Percentiles rank a stretch among this genome's conserved stretches.
Evolutionary conservation across 306 rosid genomes (phyloP).

Genomic region (Vigna reflexopilosa): DNA sequence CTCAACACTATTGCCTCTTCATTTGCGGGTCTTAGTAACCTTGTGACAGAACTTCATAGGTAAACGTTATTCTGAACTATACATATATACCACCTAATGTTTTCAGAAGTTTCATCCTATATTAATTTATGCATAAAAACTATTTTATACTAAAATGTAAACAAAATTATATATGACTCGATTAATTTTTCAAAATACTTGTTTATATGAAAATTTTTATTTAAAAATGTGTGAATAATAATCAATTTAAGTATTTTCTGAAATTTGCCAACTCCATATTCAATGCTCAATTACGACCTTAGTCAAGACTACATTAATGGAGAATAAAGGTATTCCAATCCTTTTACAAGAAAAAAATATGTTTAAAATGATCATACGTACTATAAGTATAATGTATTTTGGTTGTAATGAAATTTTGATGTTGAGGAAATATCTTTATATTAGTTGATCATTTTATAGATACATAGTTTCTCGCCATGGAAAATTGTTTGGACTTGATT

Average conservation of each 20-base stretch:
- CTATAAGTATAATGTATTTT: slow-evolving; percentile 16
- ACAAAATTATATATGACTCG: too few relatives aligned
- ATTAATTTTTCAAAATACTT: too few relatives aligned
- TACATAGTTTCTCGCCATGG: slow-evolving; percentile 67
- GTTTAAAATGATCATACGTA: slow-evolving; percentile 3
- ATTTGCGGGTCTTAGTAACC: slow-evolving; percentile 74
- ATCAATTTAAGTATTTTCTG: too few relatives aligned
- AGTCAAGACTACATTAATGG: too few relatives aligned
- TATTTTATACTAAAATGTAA: too few relatives aligned
- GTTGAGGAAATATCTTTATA: slow-evolving; percentile 25
- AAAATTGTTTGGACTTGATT: slow-evolving; percentile 72
- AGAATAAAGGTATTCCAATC: too few relatives aligned
- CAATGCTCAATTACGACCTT: too few relatives aligned
- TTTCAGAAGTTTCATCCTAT: not conserved
- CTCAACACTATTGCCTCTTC: slow-evolving; percentile 89
- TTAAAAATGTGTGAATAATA: too few relatives aligned
- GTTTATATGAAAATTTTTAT: too few relatives aligned
- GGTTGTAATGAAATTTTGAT: not conserved
- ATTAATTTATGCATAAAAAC: too few relatives aligned
- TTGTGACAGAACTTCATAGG: slow-evolving; percentile 85
- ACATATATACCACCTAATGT: slow-evolving; percentile 10
- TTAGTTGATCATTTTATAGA: slow-evolving; percentile 60
- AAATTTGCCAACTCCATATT: too few relatives aligned
- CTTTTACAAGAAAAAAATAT: not conserved
- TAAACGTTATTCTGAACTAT: slow-evolving; percentile 38